Conservation (phyloP, 2,329 filamentous ascomycete genomes). For the Penicillium corylophilum region DNA sequence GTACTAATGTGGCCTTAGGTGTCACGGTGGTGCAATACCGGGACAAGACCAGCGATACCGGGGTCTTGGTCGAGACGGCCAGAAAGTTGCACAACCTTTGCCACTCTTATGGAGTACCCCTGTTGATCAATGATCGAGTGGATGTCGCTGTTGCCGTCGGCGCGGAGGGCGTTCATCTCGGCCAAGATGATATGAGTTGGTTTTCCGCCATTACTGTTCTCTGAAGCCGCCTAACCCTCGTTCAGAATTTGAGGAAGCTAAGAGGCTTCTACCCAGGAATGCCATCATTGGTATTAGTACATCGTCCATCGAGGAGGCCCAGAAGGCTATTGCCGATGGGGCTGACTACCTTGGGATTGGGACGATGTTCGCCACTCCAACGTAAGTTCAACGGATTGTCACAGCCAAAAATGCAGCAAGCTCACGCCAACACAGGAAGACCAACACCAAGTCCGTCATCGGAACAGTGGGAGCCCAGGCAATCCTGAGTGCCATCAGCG, state of each 20-base stretch:
- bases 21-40: constrained; percentile 86
- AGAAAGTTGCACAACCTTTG: constrained; percentile 71
- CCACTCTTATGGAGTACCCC: constrained; percentile 65
- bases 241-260: constrained; percentile 56
- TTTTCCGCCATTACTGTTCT: constrained; percentile 5
- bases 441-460: constrained; percentile 79
- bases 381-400: constrained; percentile 52
- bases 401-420: not conserved
- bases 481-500: constrained; percentile 63
- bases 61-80: constrained; percentile 67
- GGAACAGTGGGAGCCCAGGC: constrained; percentile 68
- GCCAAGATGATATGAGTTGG: constrained; percentile 86
- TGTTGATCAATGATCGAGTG: constrained; percentile 90
- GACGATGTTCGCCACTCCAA: constrained; percentile 81
- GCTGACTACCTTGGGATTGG: constrained; percentile 91
- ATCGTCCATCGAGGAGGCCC: constrained; percentile 70
- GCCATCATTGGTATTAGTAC: constrained; percentile 88
- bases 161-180: constrained; percentile 90
- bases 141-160: constrained; percentile 83
- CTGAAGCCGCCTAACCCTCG: not conserved
- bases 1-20: constrained; percentile 42
- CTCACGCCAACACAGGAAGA: constrained; percentile 59
- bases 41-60: constrained; percentile 80
- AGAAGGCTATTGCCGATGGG: constrained; percentile 68
- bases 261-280: constrained; percentile 68